These are phyloP conservation scores for Stagonosporopsis vannaccii DNA, from an alignment of 2,329 filamentous ascomycete species.

Conservation along the genomic window DNA sequence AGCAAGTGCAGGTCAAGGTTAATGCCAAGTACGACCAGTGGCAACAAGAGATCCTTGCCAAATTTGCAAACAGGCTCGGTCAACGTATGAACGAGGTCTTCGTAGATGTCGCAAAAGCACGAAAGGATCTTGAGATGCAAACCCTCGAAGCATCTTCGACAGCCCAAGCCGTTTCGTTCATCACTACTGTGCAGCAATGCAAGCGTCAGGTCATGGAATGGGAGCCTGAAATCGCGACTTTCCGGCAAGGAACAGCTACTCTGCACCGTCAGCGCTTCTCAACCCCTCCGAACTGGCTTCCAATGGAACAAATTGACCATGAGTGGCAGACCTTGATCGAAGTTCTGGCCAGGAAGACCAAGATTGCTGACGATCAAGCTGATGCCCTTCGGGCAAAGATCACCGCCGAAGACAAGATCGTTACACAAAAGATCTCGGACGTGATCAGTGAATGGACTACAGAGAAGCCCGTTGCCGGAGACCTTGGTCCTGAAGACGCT, in stretches of 20 bases:
- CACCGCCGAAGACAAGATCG: constrained; percentile 87
- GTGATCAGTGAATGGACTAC: constrained; percentile 90
- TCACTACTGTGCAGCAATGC: constrained; percentile 95
- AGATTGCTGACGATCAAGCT: constrained; percentile 95
- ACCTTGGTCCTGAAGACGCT: constrained; percentile 87
- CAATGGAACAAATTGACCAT: constrained; percentile 94
- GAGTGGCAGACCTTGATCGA: constrained; percentile 96
- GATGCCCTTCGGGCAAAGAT: constrained; percentile 96
- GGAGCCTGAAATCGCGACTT: constrained; percentile 95
- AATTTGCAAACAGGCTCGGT: constrained; percentile 89
- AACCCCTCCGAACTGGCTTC: constrained; percentile 91
- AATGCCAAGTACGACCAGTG: constrained; percentile 99
- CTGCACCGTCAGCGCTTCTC: constrained; percentile 91
- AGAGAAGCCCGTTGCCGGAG: constrained; percentile 95
- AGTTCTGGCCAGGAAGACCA: constrained; percentile 87
- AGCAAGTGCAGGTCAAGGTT: constrained; percentile 97
- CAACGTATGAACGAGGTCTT: constrained; percentile 92
- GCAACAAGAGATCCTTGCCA: constrained; percentile 95
- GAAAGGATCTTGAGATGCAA: constrained; percentile 88
- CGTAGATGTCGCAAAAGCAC: constrained; percentile 87
- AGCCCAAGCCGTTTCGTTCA: constrained; percentile 96
- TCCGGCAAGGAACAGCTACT: constrained; percentile 93
- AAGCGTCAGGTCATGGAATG: constrained; percentile 92
- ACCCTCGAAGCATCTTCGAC: constrained; percentile 94
- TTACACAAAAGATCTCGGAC: constrained; percentile 86